phyloP scores from a whole-genome alignment of 352 stramenopile species.

The Pythium brassicae region DNA sequence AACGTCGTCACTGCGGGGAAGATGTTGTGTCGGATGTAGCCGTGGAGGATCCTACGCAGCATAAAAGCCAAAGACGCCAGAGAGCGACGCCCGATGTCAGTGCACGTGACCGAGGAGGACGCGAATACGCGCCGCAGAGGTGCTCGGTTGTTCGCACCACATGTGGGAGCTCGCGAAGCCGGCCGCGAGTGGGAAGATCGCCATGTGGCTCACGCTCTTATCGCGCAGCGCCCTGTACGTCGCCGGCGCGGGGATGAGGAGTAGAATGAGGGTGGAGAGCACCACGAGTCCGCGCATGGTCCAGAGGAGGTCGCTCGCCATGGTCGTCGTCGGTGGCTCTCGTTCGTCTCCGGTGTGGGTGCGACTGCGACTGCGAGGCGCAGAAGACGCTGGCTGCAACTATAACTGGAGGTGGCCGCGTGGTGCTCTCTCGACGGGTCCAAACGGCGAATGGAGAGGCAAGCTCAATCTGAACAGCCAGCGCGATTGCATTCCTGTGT shows the following conservation, averaged over 20 bases:
- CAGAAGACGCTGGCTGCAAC: no score
- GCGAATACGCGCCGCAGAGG: no score
- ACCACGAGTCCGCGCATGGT: constrained; percentile 17
- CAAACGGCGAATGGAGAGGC: no score
- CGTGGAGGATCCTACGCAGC: constrained; percentile 16
- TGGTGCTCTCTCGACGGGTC: no score
- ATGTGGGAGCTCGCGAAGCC: constrained; percentile 43
- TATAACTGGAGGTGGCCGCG: no score
- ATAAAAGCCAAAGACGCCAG: background rate
- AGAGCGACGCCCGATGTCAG: no score
- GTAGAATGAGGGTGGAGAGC: constrained; percentile 22
- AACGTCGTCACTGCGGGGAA: constrained; percentile 40
- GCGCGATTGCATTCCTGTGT: no score
- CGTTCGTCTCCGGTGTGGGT: no score
- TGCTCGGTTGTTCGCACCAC: constrained; percentile 16
- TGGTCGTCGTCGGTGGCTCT: background rate
- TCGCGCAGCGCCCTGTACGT: constrained; percentile 28
- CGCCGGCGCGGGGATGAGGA: constrained; percentile 35
- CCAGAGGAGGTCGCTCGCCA: constrained; percentile 1
- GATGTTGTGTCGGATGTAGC: constrained; percentile 27
- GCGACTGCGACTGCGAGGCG: no score
- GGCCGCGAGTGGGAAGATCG: constrained; percentile 40
- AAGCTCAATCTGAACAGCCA: no score
- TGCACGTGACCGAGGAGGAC: no score
- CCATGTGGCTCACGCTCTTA: constrained; percentile 30